Evolutionary conservation across 768 basidiomycete genomes (phyloP), one percentile per base, ranked within the genome.

Genomic region (Mycena epipterygia): DNA sequence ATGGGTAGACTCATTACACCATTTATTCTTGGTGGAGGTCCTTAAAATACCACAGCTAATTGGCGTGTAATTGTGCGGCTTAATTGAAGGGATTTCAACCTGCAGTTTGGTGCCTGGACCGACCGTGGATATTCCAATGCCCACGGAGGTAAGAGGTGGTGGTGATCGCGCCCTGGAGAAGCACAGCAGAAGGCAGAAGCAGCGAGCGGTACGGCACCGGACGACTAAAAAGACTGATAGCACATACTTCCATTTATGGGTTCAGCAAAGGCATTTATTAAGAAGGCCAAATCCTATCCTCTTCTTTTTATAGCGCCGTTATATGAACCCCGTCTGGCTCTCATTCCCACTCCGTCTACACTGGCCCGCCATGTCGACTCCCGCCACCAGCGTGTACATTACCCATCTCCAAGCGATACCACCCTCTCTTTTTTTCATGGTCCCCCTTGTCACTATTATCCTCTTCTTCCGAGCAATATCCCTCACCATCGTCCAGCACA

Each of bases 351-450:
- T 7, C 33, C 27, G 35, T 52, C 29, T 9, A 11, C 59, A 30
- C 52, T 56, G 60, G 60, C 55, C 60, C 60, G 42, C 55, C 44
- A 68, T 68, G 67, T 63, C 67, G 2, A 49, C 33, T 35, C 63
- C 46, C 27, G 17, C 55, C 23, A 37, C 25, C 51, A 51, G 30
- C 32, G 21, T 60, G 49, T 56, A 71, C 64, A 61, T 71, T 16
- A 8, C 21, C 33, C 70, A 51, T 33, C 59, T 71, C 4, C 46
- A 67, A 51, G 70, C 60, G 44, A 71, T 71, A 62, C 60, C 69
- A 21, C 56, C 68, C 44, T 48, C 66, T 61, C 70, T 75, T 52
- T 68, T 73, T 35, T 66, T 76, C 66, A 33, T 72, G 58, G 71
- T 76, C 27, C 73, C 75, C 7, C 59, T 72, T 37, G 67, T 62